Percentiles rank a stretch among this genome's conserved stretches.
Conservation (phyloP, 768 basidiomycete genomes). For the Lactifluus subvellereus region DNA sequence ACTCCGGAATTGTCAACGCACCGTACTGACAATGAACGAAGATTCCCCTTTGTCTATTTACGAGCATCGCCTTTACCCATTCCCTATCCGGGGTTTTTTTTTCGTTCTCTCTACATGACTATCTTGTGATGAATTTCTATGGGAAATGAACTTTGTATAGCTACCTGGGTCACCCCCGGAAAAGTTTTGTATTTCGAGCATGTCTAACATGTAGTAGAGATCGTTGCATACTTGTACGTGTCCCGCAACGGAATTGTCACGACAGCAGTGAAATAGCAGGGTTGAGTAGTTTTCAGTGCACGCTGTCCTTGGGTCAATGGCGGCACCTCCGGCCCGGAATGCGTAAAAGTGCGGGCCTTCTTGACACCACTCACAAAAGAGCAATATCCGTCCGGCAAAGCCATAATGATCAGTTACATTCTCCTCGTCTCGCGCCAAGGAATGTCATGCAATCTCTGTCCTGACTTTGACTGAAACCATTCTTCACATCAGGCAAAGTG, state of each 20-base stretch:
- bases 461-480: background rate
- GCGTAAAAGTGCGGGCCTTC: too few species aligned
- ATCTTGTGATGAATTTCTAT: constrained; percentile 3
- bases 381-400: background rate
- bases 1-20: constrained; percentile 22
- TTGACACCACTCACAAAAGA: background rate
- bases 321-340: background rate
- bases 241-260: background rate
- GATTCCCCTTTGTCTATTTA: background rate
- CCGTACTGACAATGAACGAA: constrained; percentile 13
- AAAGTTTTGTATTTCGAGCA: constrained; percentile 6
- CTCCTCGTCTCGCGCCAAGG: constrained; percentile 93
- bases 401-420: constrained; percentile 81
- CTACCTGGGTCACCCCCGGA: background rate
- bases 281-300: background rate
- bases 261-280: background rate
- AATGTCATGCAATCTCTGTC: constrained; percentile 6
- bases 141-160: constrained; percentile 4
- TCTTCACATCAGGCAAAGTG: constrained; percentile 65
- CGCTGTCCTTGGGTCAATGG: too few species aligned
- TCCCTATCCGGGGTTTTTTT: background rate
- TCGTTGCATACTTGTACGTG: constrained; percentile 1
- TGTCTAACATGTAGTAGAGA: constrained; percentile 8
- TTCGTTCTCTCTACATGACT: constrained; percentile 1
- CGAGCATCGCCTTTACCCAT: background rate